Evolutionary conservation across 352 stramenopile species (phyloP), one percentile per base, ranked within the genome.

Genomic region (Pythium brassicae): DNA sequence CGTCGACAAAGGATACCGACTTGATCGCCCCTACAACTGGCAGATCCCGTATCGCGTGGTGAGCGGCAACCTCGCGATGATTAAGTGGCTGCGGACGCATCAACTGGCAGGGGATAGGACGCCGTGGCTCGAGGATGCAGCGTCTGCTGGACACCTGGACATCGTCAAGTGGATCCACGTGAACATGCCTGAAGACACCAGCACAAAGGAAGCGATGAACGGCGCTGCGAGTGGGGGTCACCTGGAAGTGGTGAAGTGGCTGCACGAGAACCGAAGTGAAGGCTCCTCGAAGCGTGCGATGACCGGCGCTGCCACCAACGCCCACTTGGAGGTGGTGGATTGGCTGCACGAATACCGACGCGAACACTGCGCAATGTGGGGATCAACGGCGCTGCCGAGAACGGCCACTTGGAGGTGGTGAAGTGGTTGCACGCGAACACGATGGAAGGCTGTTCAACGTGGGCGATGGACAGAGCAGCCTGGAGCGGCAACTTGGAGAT

Each of bases 401-500:
- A 15, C 2, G 49, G 22, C 2, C 49, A 35, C 2, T 20, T 55
- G 12, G 20, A 17, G 1, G 7, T 32, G 2, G 12, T 55, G 3
- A 15, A 46, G 20, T 46, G 20, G n/a, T 34, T 55, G 0, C 32
- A 55, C 23, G 34, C 25, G 2, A 45, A 55, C 35, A 20, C 32
- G 5, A 54, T 32, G 2, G 34, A 54, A 17, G 49, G 49, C 2
- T 46, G 47, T 11, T 25, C 20, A 15, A 4, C 9, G 3, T 9
- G 17, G 9, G 34, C 34, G 9, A 40, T 40, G 34, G 10, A 9
- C 34, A 4, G 5, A 3, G 34, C 34, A 12, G 34, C 34, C 3
- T 9, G 12, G 10, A 3, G 3, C 17, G 66, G 69, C 12, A 52
- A 69, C 50, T 20, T 75, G 17, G 32, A 61, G 1, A 35, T 73